Percentiles rank a stretch among this genome's conserved stretches.
These are phyloP conservation scores for Brassica incana DNA, from an alignment of 345 rosid genomes.

Conservation along the genomic window DNA sequence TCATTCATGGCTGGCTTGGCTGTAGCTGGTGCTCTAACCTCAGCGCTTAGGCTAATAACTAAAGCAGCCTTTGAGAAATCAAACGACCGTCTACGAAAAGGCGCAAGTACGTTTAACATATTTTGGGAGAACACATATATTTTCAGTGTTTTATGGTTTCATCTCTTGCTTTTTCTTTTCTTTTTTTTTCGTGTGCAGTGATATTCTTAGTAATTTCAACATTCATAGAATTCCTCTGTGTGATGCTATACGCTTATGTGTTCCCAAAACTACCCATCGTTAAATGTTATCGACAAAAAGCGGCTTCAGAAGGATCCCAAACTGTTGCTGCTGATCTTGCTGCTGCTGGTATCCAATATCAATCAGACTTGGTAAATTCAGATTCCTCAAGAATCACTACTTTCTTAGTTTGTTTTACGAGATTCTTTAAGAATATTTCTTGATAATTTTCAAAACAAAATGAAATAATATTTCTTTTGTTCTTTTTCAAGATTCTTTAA, in stretches of 20 bases:
- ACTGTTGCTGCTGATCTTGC: conserved; percentile 83
- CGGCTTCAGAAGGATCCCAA: conserved; percentile 79
- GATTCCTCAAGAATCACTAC: background rate
- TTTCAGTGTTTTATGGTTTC: background rate
- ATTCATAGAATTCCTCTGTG: conserved; percentile 60
- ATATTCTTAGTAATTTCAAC: conserved; percentile 66
- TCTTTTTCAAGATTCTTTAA: background rate
- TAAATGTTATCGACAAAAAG: conserved; percentile 71
- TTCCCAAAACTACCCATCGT: conserved; percentile 37
- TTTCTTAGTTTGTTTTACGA: background rate
- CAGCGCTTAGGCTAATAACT: conserved; percentile 52
- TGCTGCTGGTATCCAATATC: conserved; percentile 69
- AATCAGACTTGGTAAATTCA: conserved; percentile 9
- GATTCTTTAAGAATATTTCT: background rate
- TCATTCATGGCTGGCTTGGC: conserved; percentile 80
- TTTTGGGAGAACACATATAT: background rate
- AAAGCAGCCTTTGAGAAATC: background rate
- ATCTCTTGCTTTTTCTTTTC: background rate
- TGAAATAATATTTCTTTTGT: background rate
- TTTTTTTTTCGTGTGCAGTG: conserved; percentile 44
- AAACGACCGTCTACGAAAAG: conserved; percentile 66
- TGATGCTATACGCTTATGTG: conserved; percentile 54
- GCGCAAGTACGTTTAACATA: conserved; percentile 54
- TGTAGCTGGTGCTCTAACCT: conserved; percentile 77
- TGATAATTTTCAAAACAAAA: background rate